Conservation (phyloP, 768 basidiomycete species). For the Xerocomellus intermedius region DNA sequence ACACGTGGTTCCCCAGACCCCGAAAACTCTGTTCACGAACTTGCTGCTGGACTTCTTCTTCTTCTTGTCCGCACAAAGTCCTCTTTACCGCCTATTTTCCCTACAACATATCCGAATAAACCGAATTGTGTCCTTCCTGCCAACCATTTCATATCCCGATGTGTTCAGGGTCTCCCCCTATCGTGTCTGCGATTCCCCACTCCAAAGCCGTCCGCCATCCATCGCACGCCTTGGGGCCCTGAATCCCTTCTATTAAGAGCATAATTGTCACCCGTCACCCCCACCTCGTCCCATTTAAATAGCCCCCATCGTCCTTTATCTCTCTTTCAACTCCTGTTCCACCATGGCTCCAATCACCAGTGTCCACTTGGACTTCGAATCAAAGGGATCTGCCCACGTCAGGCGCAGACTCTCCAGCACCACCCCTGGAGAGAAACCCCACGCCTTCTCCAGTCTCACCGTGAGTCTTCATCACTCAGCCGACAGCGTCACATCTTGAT, state of each 20-base stretch:
- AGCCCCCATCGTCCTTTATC: conserved; percentile 22
- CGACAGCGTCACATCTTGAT: conserved; percentile 10
- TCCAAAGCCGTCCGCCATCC: background rate
- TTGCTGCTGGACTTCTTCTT: background rate
- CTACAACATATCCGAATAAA: no score
- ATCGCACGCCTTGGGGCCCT: conserved; percentile 8
- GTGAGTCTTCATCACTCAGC: conserved; percentile 39
- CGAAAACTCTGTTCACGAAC: conserved; percentile 23
- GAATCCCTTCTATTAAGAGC: background rate
- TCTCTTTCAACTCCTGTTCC: conserved; percentile 19
- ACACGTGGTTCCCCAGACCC: conserved; percentile 14
- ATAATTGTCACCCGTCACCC: background rate
- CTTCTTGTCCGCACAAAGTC: conserved; percentile 5
- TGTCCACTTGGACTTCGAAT: conserved; percentile 52
- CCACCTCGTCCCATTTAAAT: conserved; percentile 29
- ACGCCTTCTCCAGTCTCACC: conserved; percentile 61
- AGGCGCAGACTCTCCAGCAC: conserved; percentile 68
- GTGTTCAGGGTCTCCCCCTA: conserved; percentile 27
- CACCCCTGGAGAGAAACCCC: conserved; percentile 47
- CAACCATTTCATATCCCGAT: conserved; percentile 9
- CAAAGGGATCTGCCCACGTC: conserved; percentile 59
- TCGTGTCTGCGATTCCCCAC: background rate
- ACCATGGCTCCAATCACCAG: conserved; percentile 48
- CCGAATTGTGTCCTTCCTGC: background rate
- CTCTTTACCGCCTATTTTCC: conserved; percentile 10